Evolutionary conservation across 345 rosid genomes (phyloP).

Genomic region (Moricandia arvensis): DNA sequence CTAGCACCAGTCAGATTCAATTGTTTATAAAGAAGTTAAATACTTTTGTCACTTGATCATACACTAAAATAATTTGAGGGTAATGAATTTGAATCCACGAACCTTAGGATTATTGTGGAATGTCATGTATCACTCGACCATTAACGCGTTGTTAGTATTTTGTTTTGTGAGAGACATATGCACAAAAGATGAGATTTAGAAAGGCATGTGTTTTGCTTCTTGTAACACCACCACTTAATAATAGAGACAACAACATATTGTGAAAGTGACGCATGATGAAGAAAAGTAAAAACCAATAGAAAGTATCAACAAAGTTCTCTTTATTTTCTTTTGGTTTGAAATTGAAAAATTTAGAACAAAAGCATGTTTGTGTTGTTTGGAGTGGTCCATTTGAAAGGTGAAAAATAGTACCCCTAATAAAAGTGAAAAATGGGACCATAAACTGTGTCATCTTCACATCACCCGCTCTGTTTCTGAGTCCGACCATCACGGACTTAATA

Average conservation of each 20-base stretch:
- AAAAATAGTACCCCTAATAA: slow-evolving; percentile 10
- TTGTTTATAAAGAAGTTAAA: too few species aligned
- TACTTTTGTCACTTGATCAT: too few species aligned
- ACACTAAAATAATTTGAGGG: too few species aligned
- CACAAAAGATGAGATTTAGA: slow-evolving; percentile 1
- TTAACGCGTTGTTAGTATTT: too few species aligned
- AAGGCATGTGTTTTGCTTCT: slow-evolving; percentile 28
- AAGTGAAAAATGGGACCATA: slow-evolving; percentile 33
- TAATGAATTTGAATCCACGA: too few species aligned
- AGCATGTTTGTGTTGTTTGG: neutral
- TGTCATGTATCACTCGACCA: too few species aligned
- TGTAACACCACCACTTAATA: slow-evolving; percentile 8
- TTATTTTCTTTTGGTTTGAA: slow-evolving; percentile 22
- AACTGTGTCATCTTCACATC: slow-evolving; percentile 30
- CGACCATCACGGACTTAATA: slow-evolving; percentile 37
- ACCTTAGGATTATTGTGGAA: too few species aligned
- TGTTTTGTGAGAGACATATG: slow-evolving; percentile 15
- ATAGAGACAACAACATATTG: slow-evolving; percentile 22
- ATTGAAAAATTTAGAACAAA: neutral
- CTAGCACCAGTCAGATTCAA: too few species aligned
- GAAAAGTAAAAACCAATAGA: slow-evolving; percentile 12
- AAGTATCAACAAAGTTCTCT: slow-evolving; percentile 19
- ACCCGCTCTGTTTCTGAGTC: slow-evolving; percentile 31
- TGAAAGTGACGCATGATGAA: slow-evolving; percentile 28
- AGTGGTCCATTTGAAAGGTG: slow-evolving; percentile 36